A percentile compares a stretch with the other conserved stretches of the same genome.
Evolutionary conservation across 768 basidiomycete species (phyloP).

Genomic region (Thelephora ganbajun): DNA sequence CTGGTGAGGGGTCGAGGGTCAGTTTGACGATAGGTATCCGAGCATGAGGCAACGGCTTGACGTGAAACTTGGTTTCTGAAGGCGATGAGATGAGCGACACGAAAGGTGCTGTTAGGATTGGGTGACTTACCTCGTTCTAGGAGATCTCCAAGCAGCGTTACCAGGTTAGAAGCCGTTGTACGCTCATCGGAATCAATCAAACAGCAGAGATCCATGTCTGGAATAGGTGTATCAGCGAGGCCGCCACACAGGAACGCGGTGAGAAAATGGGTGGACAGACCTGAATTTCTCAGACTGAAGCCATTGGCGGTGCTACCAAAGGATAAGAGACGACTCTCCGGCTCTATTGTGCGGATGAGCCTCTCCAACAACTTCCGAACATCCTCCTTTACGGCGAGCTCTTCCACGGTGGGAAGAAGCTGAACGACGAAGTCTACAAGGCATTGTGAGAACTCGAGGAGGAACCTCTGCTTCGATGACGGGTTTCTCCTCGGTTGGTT

Average conservation of each 20-base stretch:
- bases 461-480: constrained; percentile 46
- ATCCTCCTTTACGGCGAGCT: constrained; percentile 90
- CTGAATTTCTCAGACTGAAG: constrained; percentile 92
- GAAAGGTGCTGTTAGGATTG: constrained; percentile 2
- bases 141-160: constrained; percentile 85
- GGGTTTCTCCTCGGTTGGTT: background rate
- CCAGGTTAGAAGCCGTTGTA: constrained; percentile 75
- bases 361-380: constrained; percentile 90
- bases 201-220: constrained; percentile 98
- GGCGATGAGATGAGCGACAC: constrained; percentile 6
- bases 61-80: constrained; percentile 87
- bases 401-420: constrained; percentile 78
- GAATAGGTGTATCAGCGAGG: background rate
- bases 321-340: constrained; percentile 76
- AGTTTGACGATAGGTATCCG: constrained; percentile 98
- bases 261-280: constrained; percentile 23
- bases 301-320: constrained; percentile 97
- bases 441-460: constrained; percentile 73
- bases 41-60: constrained; percentile 92
- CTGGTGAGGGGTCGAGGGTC: constrained; percentile 75
- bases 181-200: constrained; percentile 81
- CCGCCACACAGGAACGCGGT: background rate
- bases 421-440: constrained; percentile 91
- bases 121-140: constrained; percentile 65
- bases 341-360: constrained; percentile 90